phyloP scores from a whole-genome alignment of 768 basidiomycete species.

The Lenzites betulinus region DNA sequence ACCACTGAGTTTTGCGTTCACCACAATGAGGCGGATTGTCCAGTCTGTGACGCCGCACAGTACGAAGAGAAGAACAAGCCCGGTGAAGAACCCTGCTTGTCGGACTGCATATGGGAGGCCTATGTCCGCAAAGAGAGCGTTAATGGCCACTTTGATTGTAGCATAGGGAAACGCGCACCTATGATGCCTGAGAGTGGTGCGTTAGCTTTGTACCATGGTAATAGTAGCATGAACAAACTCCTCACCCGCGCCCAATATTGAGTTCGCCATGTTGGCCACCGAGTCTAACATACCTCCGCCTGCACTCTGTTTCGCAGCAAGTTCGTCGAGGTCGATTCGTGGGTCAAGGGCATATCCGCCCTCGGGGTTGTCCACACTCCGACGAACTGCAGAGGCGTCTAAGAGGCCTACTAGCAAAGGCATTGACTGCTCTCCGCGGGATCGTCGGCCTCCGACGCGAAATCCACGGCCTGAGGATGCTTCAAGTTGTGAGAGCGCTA shows the following conservation, averaged over 20 bases:
- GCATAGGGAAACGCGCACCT: constrained; percentile 43
- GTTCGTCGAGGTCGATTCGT: constrained; percentile 66
- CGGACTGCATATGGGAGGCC: constrained; percentile 93
- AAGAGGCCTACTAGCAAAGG: constrained; percentile 81
- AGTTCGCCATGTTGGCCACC: constrained; percentile 94
- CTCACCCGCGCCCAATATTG: constrained; percentile 88
- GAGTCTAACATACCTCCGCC: constrained; percentile 81
- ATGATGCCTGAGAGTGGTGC: constrained; percentile 57
- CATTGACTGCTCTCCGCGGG: constrained; percentile 55
- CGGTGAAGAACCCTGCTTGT: constrained; percentile 92
- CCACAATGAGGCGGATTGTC: constrained; percentile 95
- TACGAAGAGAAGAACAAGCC: constrained; percentile 76
- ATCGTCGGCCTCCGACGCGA: constrained; percentile 30
- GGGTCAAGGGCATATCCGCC: constrained; percentile 28
- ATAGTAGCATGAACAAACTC: constrained; percentile 20
- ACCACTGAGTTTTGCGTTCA: constrained; percentile 96
- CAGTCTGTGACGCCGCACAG: constrained; percentile 91
- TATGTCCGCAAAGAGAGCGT: constrained; percentile 29
- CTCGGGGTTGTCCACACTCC: constrained; percentile 55
- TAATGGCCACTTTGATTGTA: background rate
- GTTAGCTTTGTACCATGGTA: background rate
- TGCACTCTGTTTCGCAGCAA: constrained; percentile 63
- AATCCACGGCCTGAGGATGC: constrained; percentile 31
- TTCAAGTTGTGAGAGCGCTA: constrained; percentile 33
- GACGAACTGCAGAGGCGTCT: constrained; percentile 58